Base-by-base conservation (phyloP, 257 asterid genomes). In the Avicennia marina region DNA sequence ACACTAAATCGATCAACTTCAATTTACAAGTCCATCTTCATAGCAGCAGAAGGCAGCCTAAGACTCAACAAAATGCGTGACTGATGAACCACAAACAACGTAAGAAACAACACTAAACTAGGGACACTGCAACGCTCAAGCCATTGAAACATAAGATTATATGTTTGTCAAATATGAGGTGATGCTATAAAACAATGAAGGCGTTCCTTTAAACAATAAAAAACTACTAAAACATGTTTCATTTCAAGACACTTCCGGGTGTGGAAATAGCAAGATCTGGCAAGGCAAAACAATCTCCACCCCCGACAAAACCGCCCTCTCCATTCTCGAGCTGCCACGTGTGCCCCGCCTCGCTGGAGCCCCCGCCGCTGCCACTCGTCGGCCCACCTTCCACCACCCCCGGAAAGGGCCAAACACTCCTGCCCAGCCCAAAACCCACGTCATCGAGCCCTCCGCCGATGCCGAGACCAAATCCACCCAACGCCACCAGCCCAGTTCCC, bases 241-340 rank as follows among this genome's bases (percentile, higher is more conserved):
- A 81, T 58, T 83, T 85, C 69, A 80, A 49, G 34, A 72, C 67
- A 47, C 50, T 58, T 22, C 74, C 72, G 1, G 85, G 85, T 16
- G 95, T 75, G 43, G 95, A 75, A 68, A 85, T 75, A 60, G 89
- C 94, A 54, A 89, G 82, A 55, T 81, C 95, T 2, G 95, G 82
- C 58, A 75, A 71, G 60, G 69, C 71, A 34, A 85, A 77, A 65
- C 74, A 77, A 41, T 76, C 89, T 11, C 84, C 90, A 9, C 69
- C 64, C 8, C 75, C 73, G 16, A 62, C 67, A 49, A 76, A 76
- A 1, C 84, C 87, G 26, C 47, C 61, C 0, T 75, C 88, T 16
- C 80, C 91, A 63, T 65, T 76, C 66, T 75, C 90, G 58, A 86
- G 22, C 72, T 81, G 94, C 97, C 97, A 89, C 70, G 82, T 54